Conservation (phyloP, 345 rosid genomes). For the Euphorbia peplus region DNA sequence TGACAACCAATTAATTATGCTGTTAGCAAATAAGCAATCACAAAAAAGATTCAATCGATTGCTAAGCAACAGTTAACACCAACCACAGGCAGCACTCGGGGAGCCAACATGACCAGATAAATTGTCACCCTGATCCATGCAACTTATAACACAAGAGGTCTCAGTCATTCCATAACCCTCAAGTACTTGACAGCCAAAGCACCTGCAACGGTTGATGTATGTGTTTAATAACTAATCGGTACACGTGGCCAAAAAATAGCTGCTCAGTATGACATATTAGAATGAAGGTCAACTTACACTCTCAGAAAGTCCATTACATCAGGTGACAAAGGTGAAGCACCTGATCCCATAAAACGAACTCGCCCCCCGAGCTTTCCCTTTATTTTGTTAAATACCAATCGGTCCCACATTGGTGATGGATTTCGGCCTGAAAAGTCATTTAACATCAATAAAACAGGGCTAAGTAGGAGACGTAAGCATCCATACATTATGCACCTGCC, state of each 20-base stretch:
- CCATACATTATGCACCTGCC: neutral
- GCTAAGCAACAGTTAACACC: conserved; percentile 19
- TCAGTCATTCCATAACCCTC: conserved; percentile 98
- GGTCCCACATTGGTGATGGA: conserved; percentile 31
- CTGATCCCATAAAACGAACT: conserved; percentile 27
- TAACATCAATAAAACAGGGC: conserved; percentile 13
- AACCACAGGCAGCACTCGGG: conserved; percentile 78
- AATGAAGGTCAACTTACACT: conserved; percentile 27
- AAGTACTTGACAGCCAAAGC: conserved; percentile 78
- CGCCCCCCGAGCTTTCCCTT: conserved; percentile 29
- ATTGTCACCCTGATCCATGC: conserved; percentile 61
- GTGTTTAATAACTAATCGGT: neutral
- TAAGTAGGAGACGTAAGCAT: neutral
- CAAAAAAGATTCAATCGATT: neutral
- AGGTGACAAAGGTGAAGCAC: conserved; percentile 31
- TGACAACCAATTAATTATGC: conserved; percentile 4
- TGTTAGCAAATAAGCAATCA: neutral
- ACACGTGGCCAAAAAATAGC: neutral
- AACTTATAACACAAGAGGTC: conserved; percentile 66
- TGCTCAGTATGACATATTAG: neutral
- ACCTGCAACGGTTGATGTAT: conserved; percentile 39
- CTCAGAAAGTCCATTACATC: conserved; percentile 32
- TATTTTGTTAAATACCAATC: conserved; percentile 30
- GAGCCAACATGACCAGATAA: conserved; percentile 89
- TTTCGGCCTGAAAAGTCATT: conserved; percentile 22